phyloP scores from a whole-genome alignment of 305 asterid species.

The Fraxinus baroniana region DNA sequence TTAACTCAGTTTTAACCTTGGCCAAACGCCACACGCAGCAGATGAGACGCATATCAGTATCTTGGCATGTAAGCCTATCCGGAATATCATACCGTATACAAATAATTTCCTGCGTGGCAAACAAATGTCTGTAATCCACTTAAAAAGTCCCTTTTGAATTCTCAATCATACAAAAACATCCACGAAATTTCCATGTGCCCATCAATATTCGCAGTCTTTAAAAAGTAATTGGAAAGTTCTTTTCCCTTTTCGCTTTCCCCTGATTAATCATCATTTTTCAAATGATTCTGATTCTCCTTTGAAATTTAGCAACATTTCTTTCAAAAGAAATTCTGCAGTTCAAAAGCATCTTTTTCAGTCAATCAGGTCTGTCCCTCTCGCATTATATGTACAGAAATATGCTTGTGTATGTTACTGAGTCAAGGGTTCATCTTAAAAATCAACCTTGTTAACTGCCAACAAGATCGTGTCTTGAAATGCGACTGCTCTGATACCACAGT shows the following conservation, averaged over 20 bases:
- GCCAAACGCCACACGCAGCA: not conserved
- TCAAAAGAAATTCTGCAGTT: constrained; percentile 6
- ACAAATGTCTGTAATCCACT: not conserved
- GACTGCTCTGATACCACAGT: not conserved
- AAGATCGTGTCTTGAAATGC: not conserved
- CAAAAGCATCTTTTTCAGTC: constrained; percentile 4
- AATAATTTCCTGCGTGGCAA: not conserved
- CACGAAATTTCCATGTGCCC: constrained; percentile 26
- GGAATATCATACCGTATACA: not conserved
- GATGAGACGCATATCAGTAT: not conserved
- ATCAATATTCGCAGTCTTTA: not conserved
- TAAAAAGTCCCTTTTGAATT: not conserved
- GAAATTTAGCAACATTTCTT: not conserved
- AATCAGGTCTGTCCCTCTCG: constrained; percentile 22
- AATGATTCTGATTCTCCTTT: constrained; percentile 4
- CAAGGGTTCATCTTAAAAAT: not conserved
- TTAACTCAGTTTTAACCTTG: not conserved
- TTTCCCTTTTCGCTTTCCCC: constrained; percentile 2
- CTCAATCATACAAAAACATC: not conserved
- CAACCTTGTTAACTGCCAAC: not conserved
- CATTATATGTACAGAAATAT: constrained; percentile 17
- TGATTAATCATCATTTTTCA: not conserved
- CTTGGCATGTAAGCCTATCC: not conserved
- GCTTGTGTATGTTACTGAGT: not conserved
- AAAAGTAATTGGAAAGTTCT: constrained; percentile 14